A percentile compares a stretch with the other conserved stretches of the same genome.
phyloP scores from a whole-genome alignment of 2,329 filamentous ascomycete species.

The Fusarium neocosmosporiellum region DNA sequence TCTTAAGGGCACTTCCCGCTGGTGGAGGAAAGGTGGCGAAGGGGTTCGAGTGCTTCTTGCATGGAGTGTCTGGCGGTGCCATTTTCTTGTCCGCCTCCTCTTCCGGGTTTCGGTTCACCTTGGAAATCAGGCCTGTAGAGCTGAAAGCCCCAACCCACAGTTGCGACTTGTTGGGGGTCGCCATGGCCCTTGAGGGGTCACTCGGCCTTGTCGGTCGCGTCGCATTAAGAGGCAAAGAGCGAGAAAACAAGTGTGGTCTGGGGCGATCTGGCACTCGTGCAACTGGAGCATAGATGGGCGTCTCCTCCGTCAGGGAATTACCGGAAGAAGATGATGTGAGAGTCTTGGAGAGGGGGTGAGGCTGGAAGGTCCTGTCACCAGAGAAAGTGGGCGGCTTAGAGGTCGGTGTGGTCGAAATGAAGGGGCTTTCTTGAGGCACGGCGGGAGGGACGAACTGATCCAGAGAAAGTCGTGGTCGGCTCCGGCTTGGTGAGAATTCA shows the following conservation, averaged over 20 bases:
- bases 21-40: constrained; percentile 74
- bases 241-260: constrained; percentile 51
- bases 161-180: constrained; percentile 59
- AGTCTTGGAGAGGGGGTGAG: constrained; percentile 87
- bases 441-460: constrained; percentile 80
- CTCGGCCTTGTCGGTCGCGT: constrained; percentile 49
- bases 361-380: constrained; percentile 62
- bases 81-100: constrained; percentile 69
- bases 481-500: constrained; percentile 70
- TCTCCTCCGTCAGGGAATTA: constrained; percentile 81
- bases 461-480: constrained; percentile 78
- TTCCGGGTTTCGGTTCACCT: constrained; percentile 88
- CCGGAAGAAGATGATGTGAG: constrained; percentile 88
- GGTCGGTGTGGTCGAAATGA: constrained; percentile 67
- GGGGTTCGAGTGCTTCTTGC: constrained; percentile 82
- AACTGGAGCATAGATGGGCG: constrained; percentile 50
- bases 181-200: constrained; percentile 47
- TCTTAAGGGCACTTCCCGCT: constrained; percentile 70
- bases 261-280: constrained; percentile 41
- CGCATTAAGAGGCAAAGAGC: constrained; percentile 53
- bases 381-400: constrained; percentile 58
- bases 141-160: constrained; percentile 87
- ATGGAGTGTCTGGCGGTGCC: constrained; percentile 92
- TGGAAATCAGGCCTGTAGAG: constrained; percentile 94
- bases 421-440: constrained; percentile 70